Conservation (phyloP, 2,329 filamentous ascomycete genomes). For the Penicillium italicum region DNA sequence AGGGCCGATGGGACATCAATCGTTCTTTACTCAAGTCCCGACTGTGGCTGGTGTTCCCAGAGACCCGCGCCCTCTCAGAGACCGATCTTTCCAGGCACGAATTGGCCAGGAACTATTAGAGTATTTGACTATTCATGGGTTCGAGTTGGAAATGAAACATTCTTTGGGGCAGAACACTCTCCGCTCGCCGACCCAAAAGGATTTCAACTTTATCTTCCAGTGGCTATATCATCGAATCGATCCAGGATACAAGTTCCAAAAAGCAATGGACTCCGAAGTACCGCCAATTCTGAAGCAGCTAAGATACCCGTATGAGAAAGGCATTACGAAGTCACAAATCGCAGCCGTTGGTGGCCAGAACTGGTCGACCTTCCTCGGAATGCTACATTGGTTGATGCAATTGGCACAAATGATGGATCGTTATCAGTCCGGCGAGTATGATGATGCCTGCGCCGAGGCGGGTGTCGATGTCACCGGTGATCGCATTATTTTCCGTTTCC, state of each 20-base stretch:
- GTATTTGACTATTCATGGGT: conserved; percentile 88
- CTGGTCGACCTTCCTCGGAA: conserved; percentile 89
- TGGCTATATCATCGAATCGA: conserved; percentile 97
- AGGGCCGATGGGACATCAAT: conserved; percentile 68
- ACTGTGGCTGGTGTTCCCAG: conserved; percentile 75
- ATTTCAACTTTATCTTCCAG: conserved; percentile 97
- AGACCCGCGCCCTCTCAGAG: conserved; percentile 82
- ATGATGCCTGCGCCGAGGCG: conserved; percentile 82
- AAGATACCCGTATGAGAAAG: conserved; percentile 90
- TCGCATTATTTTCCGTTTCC: conserved; percentile 89
- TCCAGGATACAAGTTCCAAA: conserved; percentile 86
- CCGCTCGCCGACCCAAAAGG: conserved; percentile 93
- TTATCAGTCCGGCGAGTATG: conserved; percentile 73
- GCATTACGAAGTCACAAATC: conserved; percentile 94
- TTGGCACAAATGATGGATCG: conserved; percentile 88
- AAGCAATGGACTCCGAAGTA: conserved; percentile 92
- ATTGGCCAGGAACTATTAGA: conserved; percentile 89
- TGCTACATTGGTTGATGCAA: conserved; percentile 99
- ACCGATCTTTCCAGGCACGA: conserved; percentile 71
- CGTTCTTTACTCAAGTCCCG: conserved; percentile 88
- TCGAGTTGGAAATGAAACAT: conserved; percentile 97
- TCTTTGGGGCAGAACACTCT: conserved; percentile 85
- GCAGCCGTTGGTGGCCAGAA: conserved; percentile 94
- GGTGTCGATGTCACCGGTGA: conserved; percentile 86
- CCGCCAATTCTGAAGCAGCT: conserved; percentile 88